Evolutionary conservation across 768 basidiomycete genomes (phyloP).

Genomic region (Leucocoprinus sp.): DNA sequence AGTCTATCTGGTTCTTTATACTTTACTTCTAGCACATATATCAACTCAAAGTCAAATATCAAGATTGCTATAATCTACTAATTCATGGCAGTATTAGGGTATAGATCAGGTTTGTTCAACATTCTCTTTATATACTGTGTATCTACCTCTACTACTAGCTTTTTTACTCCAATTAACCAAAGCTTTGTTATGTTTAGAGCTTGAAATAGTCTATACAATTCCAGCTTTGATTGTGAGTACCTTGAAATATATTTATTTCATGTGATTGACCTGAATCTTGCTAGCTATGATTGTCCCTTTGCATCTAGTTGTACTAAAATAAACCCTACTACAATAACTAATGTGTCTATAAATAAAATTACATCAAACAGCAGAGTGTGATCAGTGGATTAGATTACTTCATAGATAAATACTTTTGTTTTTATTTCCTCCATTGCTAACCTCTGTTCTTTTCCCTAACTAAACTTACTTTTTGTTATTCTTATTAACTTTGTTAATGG

Average conservation of each 20-base stretch:
- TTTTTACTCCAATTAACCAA: slow-evolving; percentile 16
- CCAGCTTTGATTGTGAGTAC: slow-evolving; percentile 32
- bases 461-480: slow-evolving; percentile 20
- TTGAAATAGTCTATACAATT: slow-evolving; percentile 29
- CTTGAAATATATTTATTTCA: slow-evolving; percentile 22
- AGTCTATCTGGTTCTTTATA: slow-evolving; percentile 31
- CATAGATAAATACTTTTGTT: slow-evolving; percentile 14
- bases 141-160: slow-evolving; percentile 28
- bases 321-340: slow-evolving; percentile 18
- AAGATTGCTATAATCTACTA: slow-evolving; percentile 32
- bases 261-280: slow-evolving; percentile 26
- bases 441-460: slow-evolving; percentile 19
- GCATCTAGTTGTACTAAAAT: slow-evolving; percentile 15
- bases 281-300: slow-evolving; percentile 16
- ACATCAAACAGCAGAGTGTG: slow-evolving; percentile 19
- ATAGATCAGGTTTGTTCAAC: slow-evolving; percentile 30
- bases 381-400: slow-evolving; percentile 19
- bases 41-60: slow-evolving; percentile 28
- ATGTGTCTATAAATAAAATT: slow-evolving; percentile 26
- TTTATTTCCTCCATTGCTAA: slow-evolving; percentile 17
- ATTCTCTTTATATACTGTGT: slow-evolving; percentile 35
- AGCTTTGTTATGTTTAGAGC: slow-evolving; percentile 14
- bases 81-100: slow-evolving; percentile 30
- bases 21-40: slow-evolving; percentile 26
- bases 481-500: slow-evolving; percentile 16